Conservation (phyloP, 2,329 filamentous ascomycete species). For the Coniochaeta ligniaria region DNA sequence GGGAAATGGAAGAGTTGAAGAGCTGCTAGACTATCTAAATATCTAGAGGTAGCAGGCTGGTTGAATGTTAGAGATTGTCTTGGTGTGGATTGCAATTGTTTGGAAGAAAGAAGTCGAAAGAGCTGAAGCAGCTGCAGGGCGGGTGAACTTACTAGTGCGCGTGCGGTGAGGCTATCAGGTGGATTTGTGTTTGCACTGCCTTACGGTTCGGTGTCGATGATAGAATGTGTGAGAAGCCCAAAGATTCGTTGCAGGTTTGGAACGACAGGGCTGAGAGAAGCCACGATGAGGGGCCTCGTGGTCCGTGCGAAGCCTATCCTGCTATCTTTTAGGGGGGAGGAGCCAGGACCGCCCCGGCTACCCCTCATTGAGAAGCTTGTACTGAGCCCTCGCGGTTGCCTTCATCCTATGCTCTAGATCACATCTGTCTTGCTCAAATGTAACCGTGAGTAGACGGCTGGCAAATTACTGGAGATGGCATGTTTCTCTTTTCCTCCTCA, state of each 20-base stretch:
- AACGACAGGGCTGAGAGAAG: not conserved
- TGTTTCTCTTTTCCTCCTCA: too few relatives aligned
- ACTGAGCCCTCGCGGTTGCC: too few relatives aligned
- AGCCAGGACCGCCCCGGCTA: not conserved
- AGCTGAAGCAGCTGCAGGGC: conserved; percentile 9
- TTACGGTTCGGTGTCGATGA: conserved; percentile 15
- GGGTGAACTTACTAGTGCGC: conserved; percentile 5
- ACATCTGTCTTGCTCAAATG: too few relatives aligned
- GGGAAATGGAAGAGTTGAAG: not conserved
- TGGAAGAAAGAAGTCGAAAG: not conserved
- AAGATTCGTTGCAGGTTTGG: conserved; percentile 20
- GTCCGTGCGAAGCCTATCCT: not conserved
- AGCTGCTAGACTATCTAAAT: not conserved
- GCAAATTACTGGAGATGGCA: too few relatives aligned
- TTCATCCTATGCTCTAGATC: too few relatives aligned
- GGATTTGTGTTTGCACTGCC: conserved; percentile 5
- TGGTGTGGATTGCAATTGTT: not conserved
- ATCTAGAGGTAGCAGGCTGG: not conserved
- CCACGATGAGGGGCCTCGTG: not conserved
- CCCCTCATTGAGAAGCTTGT: not conserved
- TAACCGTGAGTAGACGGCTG: too few relatives aligned
- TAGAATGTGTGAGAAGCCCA: conserved; percentile 36
- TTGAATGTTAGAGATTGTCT: not conserved
- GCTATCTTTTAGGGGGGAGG: too few relatives aligned
- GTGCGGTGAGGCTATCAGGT: not conserved